Evolutionary conservation across 2,329 filamentous ascomycete genomes (phyloP).

Genomic region (Apiospora rasikravindrae): DNA sequence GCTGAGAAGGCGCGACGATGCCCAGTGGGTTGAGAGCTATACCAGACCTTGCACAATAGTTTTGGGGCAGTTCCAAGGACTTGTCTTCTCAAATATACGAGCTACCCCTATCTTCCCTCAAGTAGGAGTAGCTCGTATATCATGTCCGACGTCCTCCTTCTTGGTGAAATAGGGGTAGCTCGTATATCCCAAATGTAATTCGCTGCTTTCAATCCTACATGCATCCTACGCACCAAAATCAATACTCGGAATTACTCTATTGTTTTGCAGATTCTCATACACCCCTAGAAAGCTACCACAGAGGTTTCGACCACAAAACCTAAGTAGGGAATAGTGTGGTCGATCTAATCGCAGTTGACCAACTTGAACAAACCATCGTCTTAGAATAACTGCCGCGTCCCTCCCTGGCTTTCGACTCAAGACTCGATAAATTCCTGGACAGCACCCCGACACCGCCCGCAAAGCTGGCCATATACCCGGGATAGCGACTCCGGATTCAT

Average conservation of each 20-base stretch:
- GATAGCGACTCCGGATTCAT: background rate
- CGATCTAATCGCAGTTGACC: background rate
- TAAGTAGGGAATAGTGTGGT: background rate
- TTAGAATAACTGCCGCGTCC: background rate
- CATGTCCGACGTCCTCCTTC: too few species aligned
- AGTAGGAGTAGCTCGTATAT: background rate
- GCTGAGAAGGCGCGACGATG: too few species aligned
- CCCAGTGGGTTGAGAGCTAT: too few species aligned
- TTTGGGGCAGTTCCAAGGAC: background rate
- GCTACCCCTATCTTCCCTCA: background rate
- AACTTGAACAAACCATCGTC: background rate
- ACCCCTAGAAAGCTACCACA: background rate
- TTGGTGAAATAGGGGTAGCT: background rate
- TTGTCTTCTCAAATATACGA: background rate
- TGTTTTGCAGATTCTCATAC: background rate
- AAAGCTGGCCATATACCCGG: background rate
- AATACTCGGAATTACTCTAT: background rate
- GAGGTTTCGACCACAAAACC: background rate
- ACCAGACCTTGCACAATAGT: too few species aligned
- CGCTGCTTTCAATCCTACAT: background rate
- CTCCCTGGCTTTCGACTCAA: background rate
- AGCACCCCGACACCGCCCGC: background rate
- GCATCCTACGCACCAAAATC: too few species aligned
- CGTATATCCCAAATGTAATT: background rate
- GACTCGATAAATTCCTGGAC: background rate